phyloP scores from a whole-genome alignment of 1,139 yeast genomes.

The Debaryomyces robertsiae region DNA sequence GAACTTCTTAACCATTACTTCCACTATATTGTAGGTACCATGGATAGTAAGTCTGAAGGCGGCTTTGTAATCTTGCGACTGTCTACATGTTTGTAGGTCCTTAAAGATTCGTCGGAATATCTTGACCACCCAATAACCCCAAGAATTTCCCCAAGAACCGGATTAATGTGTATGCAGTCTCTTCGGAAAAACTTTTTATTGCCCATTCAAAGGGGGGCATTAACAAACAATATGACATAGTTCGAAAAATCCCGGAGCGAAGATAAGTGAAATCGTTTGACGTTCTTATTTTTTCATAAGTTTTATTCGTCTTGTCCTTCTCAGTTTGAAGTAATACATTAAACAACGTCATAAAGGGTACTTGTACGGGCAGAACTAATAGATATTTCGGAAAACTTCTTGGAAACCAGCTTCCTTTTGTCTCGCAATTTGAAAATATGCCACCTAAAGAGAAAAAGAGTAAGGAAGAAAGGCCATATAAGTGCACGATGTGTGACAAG shows the following conservation, averaged over 20 bases:
- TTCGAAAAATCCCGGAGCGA: not conserved
- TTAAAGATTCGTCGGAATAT: too few relatives aligned
- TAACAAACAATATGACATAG: slow-evolving; percentile 1
- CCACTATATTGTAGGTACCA: too few relatives aligned
- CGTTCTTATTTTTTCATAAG: not conserved
- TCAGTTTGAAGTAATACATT: too few relatives aligned
- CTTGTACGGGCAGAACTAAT: too few relatives aligned
- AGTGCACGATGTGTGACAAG: slow-evolving; percentile 61
- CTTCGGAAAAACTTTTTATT: slow-evolving; percentile 13
- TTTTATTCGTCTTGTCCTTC: not conserved
- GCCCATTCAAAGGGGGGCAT: not conserved
- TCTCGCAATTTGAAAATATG: slow-evolving; percentile 8
- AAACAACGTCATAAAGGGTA: too few relatives aligned
- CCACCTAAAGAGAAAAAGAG: slow-evolving; percentile 21
- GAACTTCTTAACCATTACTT: too few relatives aligned
- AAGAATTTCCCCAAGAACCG: slow-evolving; percentile 14
- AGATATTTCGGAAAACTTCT: too few relatives aligned
- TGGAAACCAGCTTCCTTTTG: too few relatives aligned
- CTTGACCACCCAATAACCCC: not conserved
- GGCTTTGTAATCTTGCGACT: too few relatives aligned
- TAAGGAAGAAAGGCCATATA: slow-evolving; percentile 49
- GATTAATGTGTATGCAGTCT: slow-evolving; percentile 12
- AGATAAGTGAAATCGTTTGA: not conserved
- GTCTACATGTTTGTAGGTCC: too few relatives aligned
- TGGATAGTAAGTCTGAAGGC: too few relatives aligned